Evolutionary conservation across 2,329 filamentous ascomycete genomes (phyloP), one percentile per base, ranked within the genome.

Genomic region (Paraconiothyrium brasiliense): DNA sequence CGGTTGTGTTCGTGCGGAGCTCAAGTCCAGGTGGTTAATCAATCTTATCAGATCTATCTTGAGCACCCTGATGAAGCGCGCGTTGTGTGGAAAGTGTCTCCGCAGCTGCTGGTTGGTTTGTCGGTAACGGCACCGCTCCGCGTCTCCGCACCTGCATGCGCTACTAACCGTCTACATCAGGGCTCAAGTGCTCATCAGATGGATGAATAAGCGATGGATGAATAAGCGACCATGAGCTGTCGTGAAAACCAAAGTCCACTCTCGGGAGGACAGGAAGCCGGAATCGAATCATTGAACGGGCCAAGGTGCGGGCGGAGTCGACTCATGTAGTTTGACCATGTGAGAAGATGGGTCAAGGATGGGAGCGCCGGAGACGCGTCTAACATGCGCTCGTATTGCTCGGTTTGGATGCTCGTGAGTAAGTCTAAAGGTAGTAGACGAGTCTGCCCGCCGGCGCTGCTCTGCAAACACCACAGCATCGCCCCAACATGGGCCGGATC

Each of bases 61-160:
- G 54, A 56, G 30, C 43, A 56, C 54, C 54, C 32, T 37, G 30
- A 37, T 56, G 54, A 48, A 34, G 27, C 39, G 14, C 27, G 20
- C 14, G 22, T 44, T 43, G 24, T 54, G 51, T 24, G 51, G 24
- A 27, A 14, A 27, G 50, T n/a, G 37, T n/a, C 27, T 20, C 37
- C 37, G 37, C 39, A 24, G 32, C 24, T 44, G 37, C 49, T 30
- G 35, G 4, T 4, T 37, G n/a, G n/a, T 50, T 39, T 27, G n/a
- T 37, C 8, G 35, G 37, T 57, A 27, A 48, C 39, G 54, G 16
- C 52, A 24, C 9, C 4, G 34, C 49, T 24, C 35, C 34, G 35
- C 48, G 14, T 35, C 30, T 34, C 9, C 20, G 14, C 30, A 34
- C 32, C n/a, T 20, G 24, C 24, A 49, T 8, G 16, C 27, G 47